Base-by-base conservation (phyloP, 305 asterid genomes). In the Fraxinus sp. region DNA sequence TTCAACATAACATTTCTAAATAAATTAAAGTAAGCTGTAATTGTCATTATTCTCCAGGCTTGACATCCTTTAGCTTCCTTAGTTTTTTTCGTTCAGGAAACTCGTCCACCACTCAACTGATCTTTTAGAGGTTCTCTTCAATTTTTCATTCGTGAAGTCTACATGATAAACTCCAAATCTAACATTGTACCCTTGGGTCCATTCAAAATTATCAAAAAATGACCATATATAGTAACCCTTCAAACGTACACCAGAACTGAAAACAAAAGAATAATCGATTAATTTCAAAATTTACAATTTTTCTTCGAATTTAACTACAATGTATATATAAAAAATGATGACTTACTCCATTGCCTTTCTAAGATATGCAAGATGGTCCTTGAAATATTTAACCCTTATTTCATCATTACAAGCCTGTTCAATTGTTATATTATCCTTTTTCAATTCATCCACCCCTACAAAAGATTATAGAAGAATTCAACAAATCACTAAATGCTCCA, bases 161-260 rank as follows among this genome's bases (percentile, higher is more conserved):
- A 86, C 87, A 10, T 80, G 74, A 8, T 0, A 18, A 30, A 89
- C 37, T 5, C 91, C 91, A 11, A 85, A 89, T 0, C 86, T 76
- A 0, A 52, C 7, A 0, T 76, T 80, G 80, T 66, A 86, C 4
- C 91, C 92, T 0, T 80, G 44, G 4, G 7, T 26, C 91, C 91
- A 89, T 57, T 88, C 92, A 10, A 83, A 83, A 41, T 72, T 72
- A 52, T 89, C 92, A 82, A 85, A 1, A 14, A 82, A 84, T 9
- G 92, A 59, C 90, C 92, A 87, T 68, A 82, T 87, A 8, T 81
- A 78, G 16, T 78, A 84, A 7, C 90, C 92, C 74, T 78, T 84
- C 24, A 89, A 84, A 1, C 36, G 64, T 55, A 85, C 88, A 6
- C 90, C 88, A 1, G 62, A 1, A 32, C 91, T 87, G 85, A 32